Percentiles rank a stretch among this genome's conserved stretches.
Evolutionary conservation across 768 basidiomycete genomes (phyloP).

Genomic region (Calocybe gangraenosa): DNA sequence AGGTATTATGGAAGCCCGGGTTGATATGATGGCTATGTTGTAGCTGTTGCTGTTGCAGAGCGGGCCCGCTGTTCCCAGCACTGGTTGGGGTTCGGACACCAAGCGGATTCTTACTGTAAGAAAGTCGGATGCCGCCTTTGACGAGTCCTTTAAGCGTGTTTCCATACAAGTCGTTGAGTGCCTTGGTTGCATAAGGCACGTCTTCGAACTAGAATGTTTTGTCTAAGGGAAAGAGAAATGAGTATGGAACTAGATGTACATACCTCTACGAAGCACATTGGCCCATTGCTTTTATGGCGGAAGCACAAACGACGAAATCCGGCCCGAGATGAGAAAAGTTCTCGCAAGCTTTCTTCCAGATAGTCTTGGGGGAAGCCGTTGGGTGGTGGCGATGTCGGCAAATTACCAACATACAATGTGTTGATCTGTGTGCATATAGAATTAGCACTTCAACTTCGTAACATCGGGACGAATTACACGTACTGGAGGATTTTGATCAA

Average conservation of each 20-base stretch:
- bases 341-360: constrained; percentile 83
- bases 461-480: constrained; percentile 18
- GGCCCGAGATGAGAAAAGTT: constrained; percentile 71
- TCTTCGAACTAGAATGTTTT: constrained; percentile 72
- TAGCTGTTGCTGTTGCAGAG: constrained; percentile 40
- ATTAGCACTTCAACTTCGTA: constrained; percentile 8
- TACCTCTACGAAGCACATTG: constrained; percentile 99
- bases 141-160: constrained; percentile 87
- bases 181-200: constrained; percentile 75
- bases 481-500: constrained; percentile 94
- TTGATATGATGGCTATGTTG: constrained; percentile 24
- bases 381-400: constrained; percentile 77
- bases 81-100: constrained; percentile 82
- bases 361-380: constrained; percentile 71
- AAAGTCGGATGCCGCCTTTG: constrained; percentile 94
- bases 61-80: constrained; percentile 34
- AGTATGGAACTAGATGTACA: constrained; percentile 8
- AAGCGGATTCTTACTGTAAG: constrained; percentile 98
- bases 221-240: constrained; percentile 12
- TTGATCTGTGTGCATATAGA: constrained; percentile 58
- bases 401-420: constrained; percentile 98
- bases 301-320: constrained; percentile 94
- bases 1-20: constrained; percentile 6
- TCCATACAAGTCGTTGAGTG: constrained; percentile 89
- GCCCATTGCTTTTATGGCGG: constrained; percentile 94